Base-by-base conservation (phyloP, 495 filamentous ascomycete species). In the Talaromyces trachyspermus region DNA sequence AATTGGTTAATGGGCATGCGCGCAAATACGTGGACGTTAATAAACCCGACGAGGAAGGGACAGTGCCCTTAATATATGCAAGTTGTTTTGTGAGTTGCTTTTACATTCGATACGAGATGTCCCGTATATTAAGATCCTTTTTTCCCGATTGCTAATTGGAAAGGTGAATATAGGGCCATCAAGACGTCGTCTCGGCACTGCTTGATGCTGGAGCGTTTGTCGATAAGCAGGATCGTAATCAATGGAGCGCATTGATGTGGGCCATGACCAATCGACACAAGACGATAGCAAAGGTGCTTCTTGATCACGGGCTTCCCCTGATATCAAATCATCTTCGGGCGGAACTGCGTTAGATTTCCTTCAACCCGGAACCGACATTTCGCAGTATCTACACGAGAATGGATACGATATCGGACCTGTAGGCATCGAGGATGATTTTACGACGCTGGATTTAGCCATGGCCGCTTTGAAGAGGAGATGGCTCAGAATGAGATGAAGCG, bases 191-290 rank as follows among this genome's bases (percentile, higher is more conserved):
- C 19, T 72, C 81, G 37, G 81, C 84, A 25, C 79, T 99, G 27
- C 73, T 99, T 25, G 78, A 88, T 41, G 86, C 85, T 5, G 88
- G 92, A 4, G 92, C 87, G n/a, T 78, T 88, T 50, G 87, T 96
- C 22, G 88, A 99, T 63, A 80, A 84, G 58, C 92, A 96, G 66
- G 92, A 99, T 60, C 82, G 85, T 41, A 95, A 97, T 60, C 81
- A 91, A 52, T 99, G 92, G 92, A 99, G 88, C 61, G 84, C 92
- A 14, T 70, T 99, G 55, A 99, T 97, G 92, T 99, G 92, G 92
- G 92, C 92, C 24, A 97, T 96, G 88, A 97, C 92, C 30, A 99
- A 97, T 60, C 74, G 89, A 52, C 92, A 99, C 61, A 96, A 96
- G 63, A 82, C 80, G 23, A 97, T 99, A 55, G 88, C 88, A 18